Percentiles rank a stretch among this genome's conserved stretches.
Conservation (phyloP, 2,329 filamentous ascomycete genomes). For the Alternaria atra region DNA sequence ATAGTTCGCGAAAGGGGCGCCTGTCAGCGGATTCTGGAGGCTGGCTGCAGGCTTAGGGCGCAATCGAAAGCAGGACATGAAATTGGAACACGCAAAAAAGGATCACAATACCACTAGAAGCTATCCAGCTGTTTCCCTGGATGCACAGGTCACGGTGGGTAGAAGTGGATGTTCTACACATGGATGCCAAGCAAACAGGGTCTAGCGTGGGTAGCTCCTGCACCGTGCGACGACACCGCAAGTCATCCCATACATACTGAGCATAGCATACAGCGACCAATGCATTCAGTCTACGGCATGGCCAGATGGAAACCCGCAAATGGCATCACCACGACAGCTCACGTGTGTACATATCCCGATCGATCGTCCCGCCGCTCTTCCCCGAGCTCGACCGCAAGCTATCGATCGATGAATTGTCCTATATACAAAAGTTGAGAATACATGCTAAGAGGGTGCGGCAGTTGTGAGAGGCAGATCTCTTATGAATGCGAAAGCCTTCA, state of each 20-base stretch:
- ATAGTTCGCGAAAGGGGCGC: constrained; percentile 36
- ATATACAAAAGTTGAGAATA: background rate
- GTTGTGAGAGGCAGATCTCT: no score
- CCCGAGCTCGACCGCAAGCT: background rate
- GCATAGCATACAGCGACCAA: background rate
- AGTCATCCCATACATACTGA: background rate
- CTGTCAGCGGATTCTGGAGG: constrained; percentile 16
- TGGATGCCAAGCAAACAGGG: constrained; percentile 27
- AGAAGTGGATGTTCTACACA: constrained; percentile 33
- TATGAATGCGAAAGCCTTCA: background rate
- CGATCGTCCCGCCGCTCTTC: background rate
- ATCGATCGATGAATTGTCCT: background rate
- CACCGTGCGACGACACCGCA: constrained; percentile 12
- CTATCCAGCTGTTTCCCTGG: constrained; percentile 35
- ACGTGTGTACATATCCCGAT: background rate
- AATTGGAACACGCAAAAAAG: constrained; percentile 16
- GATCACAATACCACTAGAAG: constrained; percentile 32
- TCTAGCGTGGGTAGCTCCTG: constrained; percentile 23
- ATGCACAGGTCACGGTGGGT: constrained; percentile 31
- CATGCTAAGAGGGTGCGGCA: no score
- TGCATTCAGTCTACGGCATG: background rate
- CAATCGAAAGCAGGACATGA: constrained; percentile 8
- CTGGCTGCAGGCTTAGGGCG: constrained; percentile 29
- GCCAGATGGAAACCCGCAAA: background rate
- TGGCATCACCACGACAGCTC: background rate